Conservation (phyloP, 257 asterid species). For the Asclepias syriaca region DNA sequence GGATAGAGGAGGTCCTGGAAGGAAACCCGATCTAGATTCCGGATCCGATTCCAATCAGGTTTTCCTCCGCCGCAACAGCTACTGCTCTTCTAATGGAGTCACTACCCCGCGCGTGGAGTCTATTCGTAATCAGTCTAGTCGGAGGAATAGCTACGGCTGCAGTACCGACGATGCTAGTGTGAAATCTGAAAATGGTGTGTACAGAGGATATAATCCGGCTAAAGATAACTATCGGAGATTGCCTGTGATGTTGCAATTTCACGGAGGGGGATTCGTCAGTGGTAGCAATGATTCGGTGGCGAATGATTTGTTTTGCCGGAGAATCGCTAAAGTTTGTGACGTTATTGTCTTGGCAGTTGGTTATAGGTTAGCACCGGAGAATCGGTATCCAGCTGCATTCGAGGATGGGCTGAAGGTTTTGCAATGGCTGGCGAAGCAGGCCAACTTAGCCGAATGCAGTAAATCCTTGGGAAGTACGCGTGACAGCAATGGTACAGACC, state of each 20-base stretch:
- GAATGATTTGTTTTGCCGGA: slow-evolving; percentile 75
- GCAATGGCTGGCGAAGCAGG: slow-evolving; percentile 92
- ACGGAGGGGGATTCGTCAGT: slow-evolving; percentile 89
- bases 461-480: slow-evolving; percentile 51
- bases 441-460: slow-evolving; percentile 75
- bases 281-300: slow-evolving; percentile 81
- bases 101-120: slow-evolving; percentile 22
- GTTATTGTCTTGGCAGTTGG: slow-evolving; percentile 91
- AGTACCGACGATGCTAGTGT: slow-evolving; percentile 35
- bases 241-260: slow-evolving; percentile 83
- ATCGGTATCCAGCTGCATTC: slow-evolving; percentile 74
- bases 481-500: slow-evolving; percentile 40
- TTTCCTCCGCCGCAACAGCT: slow-evolving; percentile 47
- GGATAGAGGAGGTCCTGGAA: slow-evolving; percentile 14
- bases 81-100: slow-evolving; percentile 28
- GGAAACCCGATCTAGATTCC: slow-evolving; percentile 2
- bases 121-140: slow-evolving; percentile 17
- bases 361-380: slow-evolving; percentile 87
- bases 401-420: slow-evolving; percentile 88
- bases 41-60: slow-evolving; percentile 35
- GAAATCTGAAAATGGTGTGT: slow-evolving; percentile 47
- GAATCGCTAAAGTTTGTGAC: slow-evolving; percentile 74
- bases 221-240: slow-evolving; percentile 42
- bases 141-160: slow-evolving; percentile 58
- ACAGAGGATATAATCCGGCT: slow-evolving; percentile 67